These are phyloP conservation scores for Annona cherimola DNA, from an alignment of 164 flowering plant species.

Conservation along the genomic window DNA sequence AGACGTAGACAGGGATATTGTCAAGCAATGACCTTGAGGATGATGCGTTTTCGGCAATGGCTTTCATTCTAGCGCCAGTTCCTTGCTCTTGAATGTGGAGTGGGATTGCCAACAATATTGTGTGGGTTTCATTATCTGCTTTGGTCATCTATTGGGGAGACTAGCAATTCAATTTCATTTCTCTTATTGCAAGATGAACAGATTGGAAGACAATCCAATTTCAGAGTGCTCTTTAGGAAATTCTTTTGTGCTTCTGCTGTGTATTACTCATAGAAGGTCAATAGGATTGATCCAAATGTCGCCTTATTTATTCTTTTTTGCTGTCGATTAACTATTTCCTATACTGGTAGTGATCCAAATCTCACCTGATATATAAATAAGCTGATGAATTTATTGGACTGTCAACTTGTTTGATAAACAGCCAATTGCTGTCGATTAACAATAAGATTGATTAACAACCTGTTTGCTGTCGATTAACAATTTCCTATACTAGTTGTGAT, in stretches of 20 bases:
- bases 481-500: too few relatives aligned
- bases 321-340: too few relatives aligned
- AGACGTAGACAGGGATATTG: slow-evolving; percentile 67
- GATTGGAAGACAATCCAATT: slow-evolving; percentile 54
- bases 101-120: slow-evolving; percentile 62
- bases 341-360: too few relatives aligned
- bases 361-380: too few relatives aligned
- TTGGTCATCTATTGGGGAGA: slow-evolving; percentile 79
- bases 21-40: slow-evolving; percentile 15
- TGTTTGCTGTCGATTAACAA: too few relatives aligned
- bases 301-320: too few relatives aligned
- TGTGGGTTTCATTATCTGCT: slow-evolving; percentile 78
- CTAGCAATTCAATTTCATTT: slow-evolving; percentile 54
- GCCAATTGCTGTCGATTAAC: too few relatives aligned
- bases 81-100: slow-evolving; percentile 46
- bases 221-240: too few relatives aligned
- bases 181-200: slow-evolving; percentile 63
- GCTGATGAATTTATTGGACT: too few relatives aligned
- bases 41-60: not conserved
- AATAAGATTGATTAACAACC: too few relatives aligned
- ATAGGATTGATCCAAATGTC: not conserved
- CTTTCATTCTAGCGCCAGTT: slow-evolving; percentile 10
- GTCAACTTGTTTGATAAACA: too few relatives aligned
- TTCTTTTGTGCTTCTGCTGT: not conserved
- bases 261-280: not conserved